These are phyloP conservation scores for Ganoderma lucidum DNA, from an alignment of 1,284 basidiomycete genomes.

Conservation along the genomic window DNA sequence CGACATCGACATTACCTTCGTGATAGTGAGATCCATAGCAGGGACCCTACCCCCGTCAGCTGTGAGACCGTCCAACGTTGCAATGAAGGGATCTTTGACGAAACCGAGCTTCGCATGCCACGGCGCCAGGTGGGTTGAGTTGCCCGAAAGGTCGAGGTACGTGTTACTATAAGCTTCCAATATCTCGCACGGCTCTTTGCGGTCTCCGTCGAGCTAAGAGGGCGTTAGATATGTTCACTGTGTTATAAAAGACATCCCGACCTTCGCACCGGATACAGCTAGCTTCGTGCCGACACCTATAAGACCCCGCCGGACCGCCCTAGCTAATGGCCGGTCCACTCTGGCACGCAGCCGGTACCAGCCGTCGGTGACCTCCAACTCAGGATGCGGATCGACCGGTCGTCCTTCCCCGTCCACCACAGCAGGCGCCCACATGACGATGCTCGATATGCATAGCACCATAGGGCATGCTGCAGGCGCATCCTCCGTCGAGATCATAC, in stretches of 20 bases:
- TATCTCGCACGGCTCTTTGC: constrained; percentile 83
- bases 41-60: constrained; percentile 85
- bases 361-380: constrained; percentile 92
- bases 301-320: constrained; percentile 72
- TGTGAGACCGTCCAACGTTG: constrained; percentile 82
- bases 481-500: constrained; percentile 81
- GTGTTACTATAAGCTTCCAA: constrained; percentile 82
- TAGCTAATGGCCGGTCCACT: constrained; percentile 76
- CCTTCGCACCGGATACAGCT: constrained; percentile 81
- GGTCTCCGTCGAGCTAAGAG: constrained; percentile 71
- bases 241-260: constrained; percentile 45
- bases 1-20: constrained; percentile 55
- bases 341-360: constrained; percentile 91
- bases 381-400: constrained; percentile 51
- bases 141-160: constrained; percentile 78
- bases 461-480: constrained; percentile 77
- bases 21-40: constrained; percentile 79
- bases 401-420: constrained; percentile 49
- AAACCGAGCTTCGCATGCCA: constrained; percentile 94
- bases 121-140: constrained; percentile 84
- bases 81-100: constrained; percentile 65
- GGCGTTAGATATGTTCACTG: not conserved
- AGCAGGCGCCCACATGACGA: constrained; percentile 55
- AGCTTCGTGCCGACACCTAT: constrained; percentile 87
- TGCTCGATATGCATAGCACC: constrained; percentile 84